Percentiles rank a stretch among this genome's conserved stretches.
Evolutionary conservation across 2,329 filamentous ascomycete genomes (phyloP).

Genomic region (Amauroascus verrucosus): DNA sequence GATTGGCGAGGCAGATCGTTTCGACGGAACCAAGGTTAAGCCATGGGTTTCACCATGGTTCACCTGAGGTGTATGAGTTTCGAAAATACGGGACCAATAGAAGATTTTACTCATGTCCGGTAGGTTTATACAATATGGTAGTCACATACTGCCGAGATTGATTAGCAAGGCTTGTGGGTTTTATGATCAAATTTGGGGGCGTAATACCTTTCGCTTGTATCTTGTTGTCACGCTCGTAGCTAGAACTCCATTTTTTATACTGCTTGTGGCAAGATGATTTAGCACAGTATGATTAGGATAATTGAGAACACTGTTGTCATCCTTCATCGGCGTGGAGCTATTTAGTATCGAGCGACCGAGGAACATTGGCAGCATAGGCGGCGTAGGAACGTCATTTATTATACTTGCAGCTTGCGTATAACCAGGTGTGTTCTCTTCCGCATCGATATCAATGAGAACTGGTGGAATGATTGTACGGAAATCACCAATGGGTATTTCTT

Average conservation of each 20-base stretch:
- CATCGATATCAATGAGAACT: constrained; percentile 74
- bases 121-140: constrained; percentile 94
- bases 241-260: constrained; percentile 91
- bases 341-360: constrained; percentile 92
- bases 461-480: constrained; percentile 70
- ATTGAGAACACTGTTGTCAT: constrained; percentile 92
- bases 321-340: constrained; percentile 81
- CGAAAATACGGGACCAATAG: background rate
- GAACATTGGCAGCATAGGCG: constrained; percentile 80
- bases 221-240: constrained; percentile 95
- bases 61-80: background rate
- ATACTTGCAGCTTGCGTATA: constrained; percentile 67
- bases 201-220: constrained; percentile 69
- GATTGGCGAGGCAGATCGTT: background rate
- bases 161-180: constrained; percentile 16
- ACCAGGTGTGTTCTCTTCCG: constrained; percentile 66
- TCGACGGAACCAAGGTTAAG: background rate
- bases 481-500: constrained; percentile 47
- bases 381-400: constrained; percentile 68
- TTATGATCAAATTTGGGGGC: background rate
- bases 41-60: background rate
- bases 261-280: constrained; percentile 93
- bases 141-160: constrained; percentile 66
- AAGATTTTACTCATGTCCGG: constrained; percentile 29
- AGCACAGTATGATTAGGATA: constrained; percentile 96